Base-by-base conservation (phyloP, 2,329 filamentous ascomycete genomes). In the Biscogniauxia mediterranea region DNA sequence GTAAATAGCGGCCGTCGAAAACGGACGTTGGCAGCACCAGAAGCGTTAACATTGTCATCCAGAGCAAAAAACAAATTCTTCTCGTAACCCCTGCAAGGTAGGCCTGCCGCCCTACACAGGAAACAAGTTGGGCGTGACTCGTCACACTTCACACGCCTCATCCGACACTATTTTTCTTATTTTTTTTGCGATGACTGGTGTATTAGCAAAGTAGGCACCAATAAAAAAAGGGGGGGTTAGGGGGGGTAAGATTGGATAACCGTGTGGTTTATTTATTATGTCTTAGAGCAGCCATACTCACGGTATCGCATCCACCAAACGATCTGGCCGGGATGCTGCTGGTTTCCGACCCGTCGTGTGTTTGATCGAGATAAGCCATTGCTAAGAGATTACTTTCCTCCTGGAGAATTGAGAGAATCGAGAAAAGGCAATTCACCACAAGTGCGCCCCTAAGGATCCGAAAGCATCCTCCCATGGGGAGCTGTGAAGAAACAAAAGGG, bases 131-230 rank as follows among this genome's bases (percentile, higher is more conserved):
- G 76, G 7, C 71, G 71, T 7, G 62, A 58, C 62, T 77, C 75
- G 60, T 78, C 76, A 60, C 75, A 78, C 65, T 77, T 78, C 26
- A 73, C 69, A 65, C 77, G 75, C 13, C 76, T 73, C 52, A 57
- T 70, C 54, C 76, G 73, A 68, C 76, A 77, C 70, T 76, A 25
- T 19, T 5, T n/a, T n/a, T n/a, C n/a, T n/a, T n/a, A n/a, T n/a
- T n/a, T n/a, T n/a, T n/a, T n/a, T 2, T 23, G 7, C 11, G n/a
- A 23, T 13, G 17, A 6, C 20, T 5, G 11, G 4, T 52, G 20
- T 23, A 5, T 23, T 51, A 23, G 28, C 28, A 32, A 32, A 1
- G 28, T 32, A 32, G 4, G 11, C 11, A 32, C 28, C 2, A 23
- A 23, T 5, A 23, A 23, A 2, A 5, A 23, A 32, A 9, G 7